Conservation (phyloP, 2,329 filamentous ascomycete species). For the Calonectria fujianensis region DNA sequence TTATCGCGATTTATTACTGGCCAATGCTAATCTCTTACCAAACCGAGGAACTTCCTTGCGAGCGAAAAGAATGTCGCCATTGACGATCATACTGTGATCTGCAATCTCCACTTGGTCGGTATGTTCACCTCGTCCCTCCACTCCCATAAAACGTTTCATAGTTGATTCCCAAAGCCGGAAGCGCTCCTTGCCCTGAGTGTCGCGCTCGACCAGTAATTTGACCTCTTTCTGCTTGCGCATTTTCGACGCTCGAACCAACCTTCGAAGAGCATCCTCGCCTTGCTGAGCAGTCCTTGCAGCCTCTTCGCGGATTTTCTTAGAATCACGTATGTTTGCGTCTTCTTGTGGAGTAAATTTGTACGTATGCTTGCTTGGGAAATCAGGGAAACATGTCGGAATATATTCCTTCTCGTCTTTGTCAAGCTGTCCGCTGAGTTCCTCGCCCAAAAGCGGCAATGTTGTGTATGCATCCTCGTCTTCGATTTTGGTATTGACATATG, state of each 20-base stretch:
- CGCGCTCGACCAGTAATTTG: slow-evolving; percentile 72
- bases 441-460: slow-evolving; percentile 68
- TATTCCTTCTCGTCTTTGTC: slow-evolving; percentile 74
- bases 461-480: slow-evolving; percentile 64
- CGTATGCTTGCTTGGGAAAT: slow-evolving; percentile 79
- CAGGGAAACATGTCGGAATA: slow-evolving; percentile 76
- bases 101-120: slow-evolving; percentile 71
- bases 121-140: slow-evolving; percentile 56
- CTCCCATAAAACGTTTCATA: slow-evolving; percentile 73
- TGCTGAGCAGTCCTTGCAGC: slow-evolving; percentile 77
- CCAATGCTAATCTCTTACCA: slow-evolving; percentile 63
- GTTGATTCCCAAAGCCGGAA: slow-evolving; percentile 77
- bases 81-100: slow-evolving; percentile 80
- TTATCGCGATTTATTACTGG: slow-evolving; percentile 49
- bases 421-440: slow-evolving; percentile 74
- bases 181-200: slow-evolving; percentile 71
- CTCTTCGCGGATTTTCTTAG: slow-evolving; percentile 75
- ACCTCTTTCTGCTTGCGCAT: slow-evolving; percentile 79
- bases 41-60: slow-evolving; percentile 72
- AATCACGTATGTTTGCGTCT: slow-evolving; percentile 67
- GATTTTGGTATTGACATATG: slow-evolving; percentile 62
- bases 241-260: slow-evolving; percentile 77
- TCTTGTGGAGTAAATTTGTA: slow-evolving; percentile 76
- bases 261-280: slow-evolving; percentile 76
- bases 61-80: slow-evolving; percentile 71